Base-by-base conservation (phyloP, 2,329 filamentous ascomycete genomes). In the Colletotrichum graminicola region DNA sequence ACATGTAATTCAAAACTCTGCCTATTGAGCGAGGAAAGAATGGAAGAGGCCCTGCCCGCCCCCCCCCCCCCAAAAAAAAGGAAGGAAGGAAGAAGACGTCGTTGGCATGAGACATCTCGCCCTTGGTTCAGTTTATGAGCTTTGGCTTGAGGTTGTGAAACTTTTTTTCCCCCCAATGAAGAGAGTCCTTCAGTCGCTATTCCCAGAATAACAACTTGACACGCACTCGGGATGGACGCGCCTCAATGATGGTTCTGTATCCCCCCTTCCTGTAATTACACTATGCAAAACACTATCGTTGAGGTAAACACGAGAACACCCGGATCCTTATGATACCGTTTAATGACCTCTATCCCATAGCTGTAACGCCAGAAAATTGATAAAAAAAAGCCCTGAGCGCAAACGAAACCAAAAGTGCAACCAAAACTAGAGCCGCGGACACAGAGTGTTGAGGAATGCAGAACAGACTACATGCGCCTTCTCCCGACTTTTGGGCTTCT, bases 341-440 rank as follows among this genome's bases (percentile, higher is more conserved):
- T 43, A 41, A 43, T 66, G 64, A 55, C 26, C 45, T 56, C 43
- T 66, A 66, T 43, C 64, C 63, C 49, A 51, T 12, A 66, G 64
- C 64, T 66, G 45, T 43, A 62, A 66, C 59, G 55, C 55, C 64
- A 45, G 32, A 66, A 66, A 41, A 47, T n/a, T n/a, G 10, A 23
- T 52, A 6, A 63, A 52, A 6, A 6, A 63, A 36, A 63, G 16
- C 49, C 47, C 39, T 29, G 32, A 29, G 32, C 23, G 23, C n/a
- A 51, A 54, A 32, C n/a, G 26, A 34, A 29, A 12, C 34, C 45
- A 14, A 39, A 56, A 32, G 10, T 2, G 11, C 1, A 6, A n/a
- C 29, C 54, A 39, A 23, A 14, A 56, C 26, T 12, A 61, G 26
- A 60, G 26, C 18, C 23, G 41, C 57, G 21, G 41, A 16, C 10